These are phyloP conservation scores for Mucor lusitanicus DNA, from an alignment of 371 early-diverging fungal genomes.

Conservation along the genomic window DNA sequence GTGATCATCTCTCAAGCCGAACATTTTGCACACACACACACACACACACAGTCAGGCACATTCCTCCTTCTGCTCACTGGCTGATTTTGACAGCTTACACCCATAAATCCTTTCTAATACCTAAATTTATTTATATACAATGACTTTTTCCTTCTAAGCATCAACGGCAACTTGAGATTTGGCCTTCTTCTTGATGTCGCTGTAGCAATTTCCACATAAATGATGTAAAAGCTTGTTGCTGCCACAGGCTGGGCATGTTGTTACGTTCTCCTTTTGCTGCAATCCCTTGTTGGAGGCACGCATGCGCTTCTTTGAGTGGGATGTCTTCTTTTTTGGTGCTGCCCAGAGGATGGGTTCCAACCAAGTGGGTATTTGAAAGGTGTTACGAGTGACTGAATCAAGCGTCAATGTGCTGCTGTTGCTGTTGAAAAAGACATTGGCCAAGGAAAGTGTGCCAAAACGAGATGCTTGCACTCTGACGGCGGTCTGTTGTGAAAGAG, in stretches of 20 bases:
- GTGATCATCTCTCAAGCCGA: neutral
- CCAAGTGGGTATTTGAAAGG: constrained; percentile 49
- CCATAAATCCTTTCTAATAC: neutral
- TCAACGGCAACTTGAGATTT: constrained; percentile 15
- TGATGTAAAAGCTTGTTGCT: constrained; percentile 74
- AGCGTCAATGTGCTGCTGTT: neutral
- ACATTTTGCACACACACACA: neutral
- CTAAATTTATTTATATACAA: constrained; percentile 4
- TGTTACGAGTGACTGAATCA: constrained; percentile 15
- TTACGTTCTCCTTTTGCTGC: constrained; percentile 72
- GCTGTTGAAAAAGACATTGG: neutral
- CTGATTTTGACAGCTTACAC: neutral
- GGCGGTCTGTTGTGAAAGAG: neutral
- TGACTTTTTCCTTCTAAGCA: neutral
- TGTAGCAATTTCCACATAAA: constrained; percentile 76
- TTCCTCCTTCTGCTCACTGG: neutral
- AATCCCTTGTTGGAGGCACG: constrained; percentile 81
- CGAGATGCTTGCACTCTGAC: constrained; percentile 12
- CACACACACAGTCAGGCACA: neutral
- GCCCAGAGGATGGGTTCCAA: constrained; percentile 69
- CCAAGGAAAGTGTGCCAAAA: constrained; percentile 18
- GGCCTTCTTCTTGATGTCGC: constrained; percentile 56
- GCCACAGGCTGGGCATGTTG: constrained; percentile 76
- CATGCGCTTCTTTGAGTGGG: constrained; percentile 87
- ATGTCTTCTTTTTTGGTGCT: constrained; percentile 86